Base-by-base conservation (phyloP, 768 basidiomycete genomes). In the Phylloporus arenicola region DNA sequence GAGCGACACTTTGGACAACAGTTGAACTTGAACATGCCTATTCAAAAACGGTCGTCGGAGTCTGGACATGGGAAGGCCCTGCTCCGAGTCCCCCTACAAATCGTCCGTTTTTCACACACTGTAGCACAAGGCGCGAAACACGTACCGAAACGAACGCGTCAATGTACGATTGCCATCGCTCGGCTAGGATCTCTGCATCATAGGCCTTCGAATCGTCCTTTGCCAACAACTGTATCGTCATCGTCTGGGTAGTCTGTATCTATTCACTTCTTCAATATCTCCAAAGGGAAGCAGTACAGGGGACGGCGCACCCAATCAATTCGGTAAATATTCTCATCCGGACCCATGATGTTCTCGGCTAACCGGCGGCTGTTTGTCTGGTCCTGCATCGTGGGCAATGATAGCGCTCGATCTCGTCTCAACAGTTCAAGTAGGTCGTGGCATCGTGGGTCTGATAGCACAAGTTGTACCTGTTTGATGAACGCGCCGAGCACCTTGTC, bases 401-500 rank as follows among this genome's bases (percentile, higher is more conserved):
- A 59, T 6, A 86, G 61, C 16, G 77, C 75, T 25, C 87, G 73
- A 48, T 90, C 88, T 7, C 80, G 77, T 61, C 84, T 85, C 50
- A 91, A 68, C 16, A 80, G 67, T 47, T 89, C 86, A 6, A 86
- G 72, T 9, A 90, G 70, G 22, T 89, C 86, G 57, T 85, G 84
- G 60, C 83, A 84, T 59, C 82, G 84, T 2, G 76, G 60, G 56
- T 89, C 88, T 1, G 76, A 65, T n/a, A 88, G 72, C 29, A 86
- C 71, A n/a, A 75, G 64, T 61, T 90, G 88, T 9, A 88, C 90
- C 72, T 94, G 92, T 64, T 96, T 97, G 68, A 99, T 83, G 53
- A 97, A 77, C 1, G 82, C 76, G 1, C 87, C 88, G 38, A 97
- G 78, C 31, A 97, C 75, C 67, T 96, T 93, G 70, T 99, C 95